Base-by-base conservation (phyloP, 306 rosid genomes). In the Inga laurina region DNA sequence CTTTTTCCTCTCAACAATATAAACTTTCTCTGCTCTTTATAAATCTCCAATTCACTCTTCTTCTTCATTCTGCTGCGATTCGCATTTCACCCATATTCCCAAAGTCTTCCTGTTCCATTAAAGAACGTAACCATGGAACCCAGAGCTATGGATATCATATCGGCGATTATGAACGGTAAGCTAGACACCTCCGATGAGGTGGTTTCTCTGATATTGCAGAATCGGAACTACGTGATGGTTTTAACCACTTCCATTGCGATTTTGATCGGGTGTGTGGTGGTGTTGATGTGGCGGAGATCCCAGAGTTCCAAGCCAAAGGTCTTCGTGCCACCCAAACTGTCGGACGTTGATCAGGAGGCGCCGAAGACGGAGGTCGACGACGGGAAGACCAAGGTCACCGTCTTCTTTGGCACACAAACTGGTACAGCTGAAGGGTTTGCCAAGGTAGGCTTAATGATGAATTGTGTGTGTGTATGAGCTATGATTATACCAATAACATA, bases 341-440 rank as follows among this genome's bases (percentile, higher is more conserved):
- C 89, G 49, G 24, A 87, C 51, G 80, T 86, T 15, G 85, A 39
- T 6, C 0, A 39, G 43, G 43, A 79, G 72, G 81, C 66, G 32
- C 82, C 85, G 0, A 97, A 92, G 68, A 59, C 74, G 34, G 99
- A 92, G 54, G 79, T 77, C 3, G 99, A 94, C 15, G 97, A 92
- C 45, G 99, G 99, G 14, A 88, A 80, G 57, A 94, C 89, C 82
- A 94, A 94, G 88, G 95, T 94, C 73, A 90, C 95, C 24, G 78
- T 97, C 90, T 94, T 97, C 91, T 97, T 91, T 61, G 99, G 99
- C 24, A 97, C 99, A 15, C 99, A 97, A 81, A 97, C 99, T 73
- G 99, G 99, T 2, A 94, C 98, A 5, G 99, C 99, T 9, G 99
- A 97, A 91, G 99, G 99, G 16, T 97, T 97, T 74, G 93, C 99